Base-by-base conservation (phyloP, 768 basidiomycete species). In the Brasilioporus rufonigricans region DNA sequence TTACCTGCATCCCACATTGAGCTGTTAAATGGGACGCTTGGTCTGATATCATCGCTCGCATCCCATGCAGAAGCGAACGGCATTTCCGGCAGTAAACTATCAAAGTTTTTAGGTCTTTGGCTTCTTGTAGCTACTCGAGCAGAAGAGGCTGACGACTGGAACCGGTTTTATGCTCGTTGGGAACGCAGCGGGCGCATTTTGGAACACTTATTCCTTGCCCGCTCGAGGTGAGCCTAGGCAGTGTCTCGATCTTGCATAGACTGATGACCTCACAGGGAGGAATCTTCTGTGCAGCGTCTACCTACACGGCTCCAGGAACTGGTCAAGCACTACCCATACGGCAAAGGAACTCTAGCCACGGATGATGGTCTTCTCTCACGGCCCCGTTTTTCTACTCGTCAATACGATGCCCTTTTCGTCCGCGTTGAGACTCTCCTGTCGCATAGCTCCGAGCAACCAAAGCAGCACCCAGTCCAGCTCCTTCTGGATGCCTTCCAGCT, bases 81-180 rank as follows among this genome's bases (percentile, higher is more conserved):
- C 47, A 83, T 83, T 2, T 89, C 87, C 7, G 89, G 87, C 26
- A 90, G 87, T 74, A 91, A 87, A 64, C 75, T 91, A 9, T 81
- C 85, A 29, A 89, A 85, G 67, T 76, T 85, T 53, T 73, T 88
- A 44, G 90, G 90, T 13, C 65, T 89, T 45, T 92, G 90, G 90
- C 70, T 91, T 21, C 71, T 92, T 14, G 71, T 79, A 4, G 65
- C 78, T 1, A 74, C 76, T 36, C 73, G 80, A 26, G 71, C 75
- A 4, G 76, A 78, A 40, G 71, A 73, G 11, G 76, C 71, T 1
- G 85, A 87, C 47, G 80, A 84, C 50, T 89, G 84, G 85, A 53
- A 67, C 13, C 65, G 75, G 10, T 90, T 91, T 65, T 92, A 91
- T 64, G 73, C 75, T 5, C 77, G 85, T 29, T 92, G 91, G 91